Evolutionary conservation across 2,329 filamentous ascomycete species (phyloP).

Genomic region (Thielaviopsis musarum): DNA sequence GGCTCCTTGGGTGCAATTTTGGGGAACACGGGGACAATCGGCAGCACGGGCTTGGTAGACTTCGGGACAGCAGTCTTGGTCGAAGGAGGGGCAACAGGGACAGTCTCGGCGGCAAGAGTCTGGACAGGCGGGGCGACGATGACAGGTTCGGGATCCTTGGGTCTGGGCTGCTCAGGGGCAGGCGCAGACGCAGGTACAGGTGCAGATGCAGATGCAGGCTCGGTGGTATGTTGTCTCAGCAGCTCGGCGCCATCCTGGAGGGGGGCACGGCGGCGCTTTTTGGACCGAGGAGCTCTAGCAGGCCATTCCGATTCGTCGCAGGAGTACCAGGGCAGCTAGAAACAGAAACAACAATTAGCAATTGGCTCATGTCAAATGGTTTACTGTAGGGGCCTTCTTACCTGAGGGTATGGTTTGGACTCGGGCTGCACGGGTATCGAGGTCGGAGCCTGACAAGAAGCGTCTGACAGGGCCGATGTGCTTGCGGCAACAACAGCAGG

Average conservation of each 20-base stretch:
- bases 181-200: neutral
- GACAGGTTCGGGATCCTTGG: neutral
- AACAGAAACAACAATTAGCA: neutral
- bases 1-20: slow-evolving; percentile 20
- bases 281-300: slow-evolving; percentile 18
- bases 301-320: slow-evolving; percentile 35
- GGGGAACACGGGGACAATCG: slow-evolving; percentile 30
- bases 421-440: neutral
- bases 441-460: neutral
- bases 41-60: slow-evolving; percentile 22
- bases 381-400: neutral
- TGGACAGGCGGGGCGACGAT: neutral
- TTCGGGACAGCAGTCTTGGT: slow-evolving; percentile 13
- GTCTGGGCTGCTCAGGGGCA: neutral
- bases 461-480: neutral
- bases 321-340: slow-evolving; percentile 41
- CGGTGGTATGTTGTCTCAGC: slow-evolving; percentile 12
- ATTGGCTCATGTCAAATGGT: neutral
- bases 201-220: neutral
- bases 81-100: slow-evolving; percentile 12
- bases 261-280: slow-evolving; percentile 6
- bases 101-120: neutral
- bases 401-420: slow-evolving; percentile 1
- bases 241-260: slow-evolving; percentile 5
- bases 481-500: neutral